phyloP scores from a whole-genome alignment of 1,139 yeast species.

The Ogataea hybrid region DNA sequence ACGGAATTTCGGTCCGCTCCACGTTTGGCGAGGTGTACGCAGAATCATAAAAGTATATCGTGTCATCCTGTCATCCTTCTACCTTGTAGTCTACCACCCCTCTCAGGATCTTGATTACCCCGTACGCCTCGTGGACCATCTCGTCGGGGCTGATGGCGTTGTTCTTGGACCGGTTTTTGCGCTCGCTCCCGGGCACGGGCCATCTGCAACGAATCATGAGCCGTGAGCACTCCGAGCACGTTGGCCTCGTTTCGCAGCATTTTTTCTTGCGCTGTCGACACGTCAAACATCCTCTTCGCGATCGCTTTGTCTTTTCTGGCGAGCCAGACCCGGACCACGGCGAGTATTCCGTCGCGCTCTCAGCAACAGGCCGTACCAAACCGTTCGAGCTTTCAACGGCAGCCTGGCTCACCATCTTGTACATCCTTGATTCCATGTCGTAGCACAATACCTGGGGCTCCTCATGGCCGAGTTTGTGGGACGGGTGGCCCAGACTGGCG shows the following conservation, averaged over 20 bases:
- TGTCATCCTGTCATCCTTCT: slow-evolving; percentile 4
- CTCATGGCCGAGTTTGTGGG: neutral
- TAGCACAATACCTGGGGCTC: slow-evolving; percentile 3
- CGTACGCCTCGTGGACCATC: slow-evolving; percentile 46
- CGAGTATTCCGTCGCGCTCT: slow-evolving; percentile 1
- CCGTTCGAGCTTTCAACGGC: neutral
- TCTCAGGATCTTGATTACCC: slow-evolving; percentile 57
- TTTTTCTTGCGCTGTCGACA: slow-evolving; percentile 72
- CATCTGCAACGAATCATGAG: slow-evolving; percentile 53
- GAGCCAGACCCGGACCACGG: neutral
- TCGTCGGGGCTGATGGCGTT: slow-evolving; percentile 29
- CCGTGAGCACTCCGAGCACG: slow-evolving; percentile 58
- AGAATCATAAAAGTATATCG: neutral
- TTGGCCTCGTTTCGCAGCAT: slow-evolving; percentile 64
- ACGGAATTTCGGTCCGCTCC: neutral
- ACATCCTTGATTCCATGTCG: slow-evolving; percentile 11
- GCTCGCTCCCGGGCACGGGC: slow-evolving; percentile 50
- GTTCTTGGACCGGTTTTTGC: slow-evolving; percentile 37
- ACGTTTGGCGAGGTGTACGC: neutral
- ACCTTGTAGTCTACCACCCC: slow-evolving; percentile 51
- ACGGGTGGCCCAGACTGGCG: slow-evolving; percentile 1
- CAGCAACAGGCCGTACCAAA: neutral
- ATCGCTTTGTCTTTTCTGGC: slow-evolving; percentile 32
- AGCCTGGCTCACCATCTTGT: slow-evolving; percentile 4
- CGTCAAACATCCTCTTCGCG: slow-evolving; percentile 64